Percentiles rank a stretch among this genome's conserved stretches.
Conservation (phyloP, 2,329 filamentous ascomycete genomes). For the Xylariaceae sp. region DNA sequence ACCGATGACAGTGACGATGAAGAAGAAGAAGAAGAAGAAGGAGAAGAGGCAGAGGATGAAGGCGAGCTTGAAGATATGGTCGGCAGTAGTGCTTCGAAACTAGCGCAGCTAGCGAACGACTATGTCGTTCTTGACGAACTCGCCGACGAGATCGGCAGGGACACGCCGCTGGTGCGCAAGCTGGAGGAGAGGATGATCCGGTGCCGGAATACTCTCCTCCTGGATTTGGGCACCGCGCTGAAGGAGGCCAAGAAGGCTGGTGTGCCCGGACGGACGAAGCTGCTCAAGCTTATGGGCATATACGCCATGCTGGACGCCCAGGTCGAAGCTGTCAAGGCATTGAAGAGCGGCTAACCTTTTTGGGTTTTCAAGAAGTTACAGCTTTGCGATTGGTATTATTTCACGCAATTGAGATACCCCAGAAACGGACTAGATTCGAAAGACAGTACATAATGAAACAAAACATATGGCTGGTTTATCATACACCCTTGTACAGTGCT, state of each 20-base stretch:
- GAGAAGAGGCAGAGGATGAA: slow-evolving; percentile 29
- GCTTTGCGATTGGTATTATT: not conserved
- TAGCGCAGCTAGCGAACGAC: slow-evolving; percentile 42
- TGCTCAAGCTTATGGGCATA: slow-evolving; percentile 48
- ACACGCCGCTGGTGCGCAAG: slow-evolving; percentile 46
- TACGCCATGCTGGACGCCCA: slow-evolving; percentile 50
- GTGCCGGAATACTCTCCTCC: slow-evolving; percentile 51
- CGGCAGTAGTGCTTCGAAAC: slow-evolving; percentile 42
- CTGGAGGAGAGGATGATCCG: slow-evolving; percentile 46
- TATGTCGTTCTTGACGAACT: slow-evolving; percentile 40
- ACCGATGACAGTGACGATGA: slow-evolving; percentile 34
- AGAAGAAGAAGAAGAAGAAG: slow-evolving; percentile 35
- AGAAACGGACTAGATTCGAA: not conserved
- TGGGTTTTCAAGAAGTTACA: not conserved
- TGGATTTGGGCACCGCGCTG: slow-evolving; percentile 48
- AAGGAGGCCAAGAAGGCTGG: slow-evolving; percentile 41
- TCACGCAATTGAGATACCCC: slow-evolving; percentile 4
- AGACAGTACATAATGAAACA: not conserved
- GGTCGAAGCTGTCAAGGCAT: slow-evolving; percentile 44
- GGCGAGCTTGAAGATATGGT: slow-evolving; percentile 32
- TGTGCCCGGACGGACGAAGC: slow-evolving; percentile 36
- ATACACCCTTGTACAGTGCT: slow-evolving; percentile 19
- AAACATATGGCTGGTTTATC: slow-evolving; percentile 6
- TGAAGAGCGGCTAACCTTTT: slow-evolving; percentile 35
- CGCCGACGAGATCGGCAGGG: slow-evolving; percentile 40